A percentile compares a stretch with the other conserved stretches of the same genome.
Conservation (phyloP, 805 yeast species). For the Tetrapisispora fleetii region DNA sequence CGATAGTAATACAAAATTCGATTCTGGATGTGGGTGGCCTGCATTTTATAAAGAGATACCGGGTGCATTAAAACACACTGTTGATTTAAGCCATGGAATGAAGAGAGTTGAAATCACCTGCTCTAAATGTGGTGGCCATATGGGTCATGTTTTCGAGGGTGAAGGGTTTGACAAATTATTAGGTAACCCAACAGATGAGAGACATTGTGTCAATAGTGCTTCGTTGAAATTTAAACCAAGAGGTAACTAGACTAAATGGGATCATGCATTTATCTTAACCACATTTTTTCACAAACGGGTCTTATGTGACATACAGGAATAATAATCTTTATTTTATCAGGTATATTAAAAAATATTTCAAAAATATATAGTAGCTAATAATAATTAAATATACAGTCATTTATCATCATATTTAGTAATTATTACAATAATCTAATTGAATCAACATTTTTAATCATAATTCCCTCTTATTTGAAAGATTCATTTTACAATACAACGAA, state of each 20-base stretch:
- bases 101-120: constrained; percentile 84
- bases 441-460: no score
- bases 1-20: constrained; percentile 69
- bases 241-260: not conserved
- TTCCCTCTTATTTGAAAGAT: no score
- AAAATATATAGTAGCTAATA: no score
- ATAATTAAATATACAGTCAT: no score
- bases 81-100: constrained; percentile 67
- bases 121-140: constrained; percentile 79
- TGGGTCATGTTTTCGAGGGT: constrained; percentile 91
- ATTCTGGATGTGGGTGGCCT: constrained; percentile 97
- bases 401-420: no score
- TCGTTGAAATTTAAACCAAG: constrained; percentile 50
- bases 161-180: constrained; percentile 61
- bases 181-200: constrained; percentile 62
- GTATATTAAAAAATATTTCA: not conserved
- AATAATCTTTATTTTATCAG: not conserved
- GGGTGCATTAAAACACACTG: constrained; percentile 53
- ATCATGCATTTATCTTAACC: no score
- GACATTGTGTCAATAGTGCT: constrained; percentile 91
- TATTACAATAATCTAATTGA: no score
- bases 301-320: no score
- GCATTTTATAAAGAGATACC: constrained; percentile 83
- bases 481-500: no score
- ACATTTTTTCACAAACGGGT: no score